phyloP scores from a whole-genome alignment of 495 filamentous ascomycete genomes.

The Penicillium ochrochloron region DNA sequence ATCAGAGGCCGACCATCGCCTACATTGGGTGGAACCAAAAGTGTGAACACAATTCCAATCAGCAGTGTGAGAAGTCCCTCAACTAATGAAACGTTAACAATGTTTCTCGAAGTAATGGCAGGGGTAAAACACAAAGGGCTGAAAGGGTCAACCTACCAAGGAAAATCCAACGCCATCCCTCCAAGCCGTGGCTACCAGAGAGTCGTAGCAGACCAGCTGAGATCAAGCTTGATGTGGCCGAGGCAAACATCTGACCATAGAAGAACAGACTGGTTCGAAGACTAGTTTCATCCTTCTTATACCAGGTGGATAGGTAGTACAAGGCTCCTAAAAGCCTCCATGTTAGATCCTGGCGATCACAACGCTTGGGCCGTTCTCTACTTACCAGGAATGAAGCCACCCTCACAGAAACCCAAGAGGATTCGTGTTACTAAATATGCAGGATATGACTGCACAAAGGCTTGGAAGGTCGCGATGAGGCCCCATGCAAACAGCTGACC shows the following conservation, averaged over 20 bases:
- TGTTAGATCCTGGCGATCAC: background rate
- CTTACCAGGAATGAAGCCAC: constrained; percentile 62
- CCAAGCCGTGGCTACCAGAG: constrained; percentile 49
- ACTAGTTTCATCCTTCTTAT: constrained; percentile 60
- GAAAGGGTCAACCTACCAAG: constrained; percentile 37
- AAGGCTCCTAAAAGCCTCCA: constrained; percentile 47
- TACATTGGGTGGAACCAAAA: constrained; percentile 49
- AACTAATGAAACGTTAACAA: constrained; percentile 33
- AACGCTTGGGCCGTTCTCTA: background rate
- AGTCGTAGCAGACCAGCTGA: constrained; percentile 57
- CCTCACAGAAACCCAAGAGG: constrained; percentile 60
- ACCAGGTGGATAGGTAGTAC: constrained; percentile 64
- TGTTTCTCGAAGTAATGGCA: background rate
- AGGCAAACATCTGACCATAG: constrained; percentile 57
- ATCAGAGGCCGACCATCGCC: constrained; percentile 50
- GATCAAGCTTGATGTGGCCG: constrained; percentile 57
- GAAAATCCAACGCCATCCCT: constrained; percentile 70
- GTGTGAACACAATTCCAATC: constrained; percentile 54
- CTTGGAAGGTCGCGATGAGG: constrained; percentile 61
- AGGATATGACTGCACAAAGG: constrained; percentile 57
- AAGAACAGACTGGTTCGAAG: constrained; percentile 60
- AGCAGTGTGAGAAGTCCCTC: constrained; percentile 60
- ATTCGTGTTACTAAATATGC: constrained; percentile 57
- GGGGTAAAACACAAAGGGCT: background rate
- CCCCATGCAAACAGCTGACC: constrained; percentile 63